Evolutionary conservation across 2,329 filamentous ascomycete species (phyloP).

Genomic region (Calonectria montana): DNA sequence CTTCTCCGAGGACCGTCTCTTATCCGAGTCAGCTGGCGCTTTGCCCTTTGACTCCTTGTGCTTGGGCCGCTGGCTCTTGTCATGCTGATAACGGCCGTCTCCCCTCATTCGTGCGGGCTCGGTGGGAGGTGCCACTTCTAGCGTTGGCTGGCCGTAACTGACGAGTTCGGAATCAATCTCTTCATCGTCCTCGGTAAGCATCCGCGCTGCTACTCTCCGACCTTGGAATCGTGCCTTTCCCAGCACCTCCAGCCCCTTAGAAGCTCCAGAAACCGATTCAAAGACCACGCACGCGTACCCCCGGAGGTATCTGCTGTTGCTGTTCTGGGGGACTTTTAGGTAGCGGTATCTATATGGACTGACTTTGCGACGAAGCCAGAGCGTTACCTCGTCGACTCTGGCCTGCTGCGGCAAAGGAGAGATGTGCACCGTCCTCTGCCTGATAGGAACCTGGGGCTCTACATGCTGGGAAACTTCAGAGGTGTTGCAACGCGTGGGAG

Average conservation of each 20-base stretch:
- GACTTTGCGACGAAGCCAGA: conserved; percentile 44
- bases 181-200: conserved; percentile 32
- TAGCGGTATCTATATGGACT: conserved; percentile 34
- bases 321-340: conserved; percentile 42
- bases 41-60: conserved; percentile 27
- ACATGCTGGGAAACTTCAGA: not conserved
- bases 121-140: conserved; percentile 13
- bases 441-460: conserved; percentile 19
- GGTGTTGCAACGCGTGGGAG: conserved; percentile 13
- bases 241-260: conserved; percentile 39
- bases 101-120: conserved; percentile 22
- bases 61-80: conserved; percentile 26
- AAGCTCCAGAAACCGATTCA: conserved; percentile 33
- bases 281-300: conserved; percentile 44
- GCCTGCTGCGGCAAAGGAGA: conserved; percentile 40
- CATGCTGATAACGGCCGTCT: conserved; percentile 1
- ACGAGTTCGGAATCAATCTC: conserved; percentile 18
- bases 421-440: conserved; percentile 41
- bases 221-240: conserved; percentile 42
- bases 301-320: conserved; percentile 36
- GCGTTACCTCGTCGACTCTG: conserved; percentile 36
- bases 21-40: conserved; percentile 8
- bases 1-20: conserved; percentile 22
- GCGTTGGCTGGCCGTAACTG: not conserved
- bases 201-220: conserved; percentile 38